Percentiles rank a stretch among this genome's conserved stretches.
phyloP scores from a whole-genome alignment of 495 filamentous ascomycete genomes.

The Penicillium verhagenii region DNA sequence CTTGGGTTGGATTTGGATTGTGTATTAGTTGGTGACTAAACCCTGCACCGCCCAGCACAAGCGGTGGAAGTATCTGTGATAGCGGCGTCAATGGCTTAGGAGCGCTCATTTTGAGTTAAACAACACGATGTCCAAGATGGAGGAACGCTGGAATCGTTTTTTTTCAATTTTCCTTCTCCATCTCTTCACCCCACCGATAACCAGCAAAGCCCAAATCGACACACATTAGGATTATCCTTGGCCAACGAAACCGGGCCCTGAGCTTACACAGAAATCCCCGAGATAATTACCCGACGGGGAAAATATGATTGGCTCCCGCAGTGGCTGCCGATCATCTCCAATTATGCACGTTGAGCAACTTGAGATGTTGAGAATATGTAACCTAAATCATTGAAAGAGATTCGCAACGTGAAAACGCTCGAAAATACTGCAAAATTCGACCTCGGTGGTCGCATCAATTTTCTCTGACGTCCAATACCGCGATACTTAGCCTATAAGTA shows the following conservation, averaged over 20 bases:
- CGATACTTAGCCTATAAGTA: too few species aligned
- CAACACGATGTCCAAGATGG: not conserved
- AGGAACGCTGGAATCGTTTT: not conserved
- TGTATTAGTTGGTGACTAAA: constrained; percentile 82
- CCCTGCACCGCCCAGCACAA: constrained; percentile 81
- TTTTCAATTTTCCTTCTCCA: not conserved
- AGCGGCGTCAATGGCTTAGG: constrained; percentile 4
- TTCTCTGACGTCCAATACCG: too few species aligned
- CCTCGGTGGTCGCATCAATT: too few species aligned
- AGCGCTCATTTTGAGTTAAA: constrained; percentile 7
- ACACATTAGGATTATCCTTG: not conserved
- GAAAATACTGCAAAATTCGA: too few species aligned
- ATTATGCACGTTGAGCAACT: too few species aligned
- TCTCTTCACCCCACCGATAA: not conserved
- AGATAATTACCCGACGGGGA: constrained; percentile 19
- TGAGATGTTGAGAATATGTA: too few species aligned
- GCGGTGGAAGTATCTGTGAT: constrained; percentile 20
- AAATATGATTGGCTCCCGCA: constrained; percentile 6
- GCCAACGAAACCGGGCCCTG: not conserved
- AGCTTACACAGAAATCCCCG: constrained; percentile 2
- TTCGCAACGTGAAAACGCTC: too few species aligned
- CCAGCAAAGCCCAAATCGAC: not conserved
- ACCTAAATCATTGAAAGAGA: too few species aligned
- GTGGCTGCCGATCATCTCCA: not conserved
- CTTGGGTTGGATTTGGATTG: constrained; percentile 66